Base-by-base conservation (phyloP, 2,329 filamentous ascomycete species). In the Beauveria caledonica region DNA sequence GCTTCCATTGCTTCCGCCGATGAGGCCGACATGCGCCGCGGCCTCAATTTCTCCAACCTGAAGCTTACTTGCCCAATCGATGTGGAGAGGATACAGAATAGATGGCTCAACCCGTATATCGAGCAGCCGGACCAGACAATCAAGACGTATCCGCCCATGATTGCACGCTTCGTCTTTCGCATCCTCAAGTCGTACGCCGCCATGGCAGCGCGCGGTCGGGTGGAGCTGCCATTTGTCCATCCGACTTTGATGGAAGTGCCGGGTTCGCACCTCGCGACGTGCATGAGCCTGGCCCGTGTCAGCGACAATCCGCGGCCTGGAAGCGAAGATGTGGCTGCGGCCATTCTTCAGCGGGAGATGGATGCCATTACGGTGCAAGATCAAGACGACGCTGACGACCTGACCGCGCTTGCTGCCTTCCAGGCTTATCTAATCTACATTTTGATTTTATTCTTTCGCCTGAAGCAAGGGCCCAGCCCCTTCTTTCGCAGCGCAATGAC, bases 401-500 rank as follows among this genome's bases (percentile, higher is more conserved):
- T 50, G 19, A 15, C 58, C n/a, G n/a, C 46, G 5, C 73, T 84
- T 0, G 72, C 74, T 0, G 70, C 75, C 1, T 81, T 82, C 44
- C 81, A 84, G 63, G 77, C 80, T 0, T 82, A 81, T 65, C 68
- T 84, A 3, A 72, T 83, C n/a, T 82, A 82, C 62, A 67, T 74
- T 2, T 74, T 84, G 66, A 70, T 78, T 2, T 53, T 80, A 3
- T 81, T 79, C 64, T 81, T 80, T 58, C 67, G 67, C 0, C 63
- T 73, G 1, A 64, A 64, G 0, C 64, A 66, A 10, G 63, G 64
- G n/a, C 52, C 65, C 0, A 60, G 63, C 11, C 63, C 71, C 0
- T 72, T 76, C 39, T 67, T 76, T 5, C 74, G 77, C 13, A 71
- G 76, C 13, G 71, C 72, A 3, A 77, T 82, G 66, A 77, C 81